Evolutionary conservation across 768 basidiomycete species (phyloP).

Genomic region (Russula ochroleuca): DNA sequence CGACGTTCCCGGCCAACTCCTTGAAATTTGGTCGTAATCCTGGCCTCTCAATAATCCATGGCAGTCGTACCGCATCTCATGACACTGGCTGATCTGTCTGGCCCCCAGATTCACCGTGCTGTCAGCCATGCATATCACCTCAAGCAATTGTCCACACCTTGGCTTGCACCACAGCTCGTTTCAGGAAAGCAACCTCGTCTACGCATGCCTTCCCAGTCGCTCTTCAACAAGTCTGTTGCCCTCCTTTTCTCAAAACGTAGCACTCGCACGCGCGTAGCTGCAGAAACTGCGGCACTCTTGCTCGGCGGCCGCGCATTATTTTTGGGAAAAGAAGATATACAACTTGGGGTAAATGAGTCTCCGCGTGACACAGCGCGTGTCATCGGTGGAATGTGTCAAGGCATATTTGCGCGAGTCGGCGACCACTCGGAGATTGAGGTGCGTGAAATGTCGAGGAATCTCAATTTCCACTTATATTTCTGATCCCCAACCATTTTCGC

Average conservation of each 20-base stretch:
- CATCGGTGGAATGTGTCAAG: constrained; percentile 92
- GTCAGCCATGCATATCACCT: constrained; percentile 60
- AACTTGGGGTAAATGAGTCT: constrained; percentile 93
- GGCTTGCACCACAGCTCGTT: constrained; percentile 53
- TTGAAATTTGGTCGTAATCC: background rate
- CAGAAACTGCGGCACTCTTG: constrained; percentile 73
- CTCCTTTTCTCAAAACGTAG: constrained; percentile 90
- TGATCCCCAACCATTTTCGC: background rate
- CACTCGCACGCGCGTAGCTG: constrained; percentile 84
- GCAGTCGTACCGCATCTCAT: constrained; percentile 61
- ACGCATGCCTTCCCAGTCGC: constrained; percentile 65
- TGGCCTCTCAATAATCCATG: constrained; percentile 5
- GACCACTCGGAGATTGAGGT: constrained; percentile 92
- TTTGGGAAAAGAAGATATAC: constrained; percentile 85
- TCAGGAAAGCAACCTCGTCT: constrained; percentile 35
- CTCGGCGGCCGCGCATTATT: constrained; percentile 91
- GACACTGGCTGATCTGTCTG: constrained; percentile 84
- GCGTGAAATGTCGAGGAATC: constrained; percentile 27
- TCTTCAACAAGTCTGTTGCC: constrained; percentile 81
- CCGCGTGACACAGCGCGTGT: constrained; percentile 81
- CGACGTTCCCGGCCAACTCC: background rate
- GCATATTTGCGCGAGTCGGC: constrained; percentile 94
- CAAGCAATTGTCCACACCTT: constrained; percentile 60
- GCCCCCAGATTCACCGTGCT: constrained; percentile 64
- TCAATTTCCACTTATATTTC: background rate